Conservation (phyloP, 192 early-diverging fungal species). For the Gonapodya sp. region DNA sequence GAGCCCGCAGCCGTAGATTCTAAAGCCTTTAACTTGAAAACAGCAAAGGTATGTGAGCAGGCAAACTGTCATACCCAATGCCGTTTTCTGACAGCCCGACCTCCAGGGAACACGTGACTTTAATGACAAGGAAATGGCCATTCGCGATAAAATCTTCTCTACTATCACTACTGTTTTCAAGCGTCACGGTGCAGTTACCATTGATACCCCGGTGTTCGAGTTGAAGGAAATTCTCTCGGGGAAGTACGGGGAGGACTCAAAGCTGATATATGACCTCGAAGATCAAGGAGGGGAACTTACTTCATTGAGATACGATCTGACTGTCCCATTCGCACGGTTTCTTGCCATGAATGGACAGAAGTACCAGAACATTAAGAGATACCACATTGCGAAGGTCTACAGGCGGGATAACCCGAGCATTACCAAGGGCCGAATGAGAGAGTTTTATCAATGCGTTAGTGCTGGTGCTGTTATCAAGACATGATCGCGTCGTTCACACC, state of each 20-base stretch:
- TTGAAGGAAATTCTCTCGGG: constrained; percentile 90
- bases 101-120: constrained; percentile 87
- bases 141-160: constrained; percentile 81
- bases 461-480: not conserved
- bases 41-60: constrained; percentile 48
- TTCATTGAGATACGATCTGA: constrained; percentile 93
- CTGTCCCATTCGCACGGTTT: constrained; percentile 92
- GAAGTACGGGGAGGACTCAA: constrained; percentile 98
- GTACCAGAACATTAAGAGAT: constrained; percentile 83
- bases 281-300: constrained; percentile 97
- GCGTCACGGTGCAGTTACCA: constrained; percentile 93
- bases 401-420: constrained; percentile 96
- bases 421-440: constrained; percentile 97
- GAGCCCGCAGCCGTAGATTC: constrained; percentile 25
- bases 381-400: constrained; percentile 98
- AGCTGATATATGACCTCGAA: constrained; percentile 93
- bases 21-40: constrained; percentile 60
- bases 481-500: not conserved
- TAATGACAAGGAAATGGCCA: constrained; percentile 92
- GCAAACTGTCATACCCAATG: not conserved
- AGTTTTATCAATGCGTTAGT: constrained; percentile 93
- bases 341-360: constrained; percentile 82
- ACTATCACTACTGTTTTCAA: constrained; percentile 85
- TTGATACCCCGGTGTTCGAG: constrained; percentile 98
- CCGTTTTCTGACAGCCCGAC: constrained; percentile 6